Evolutionary conservation across 495 filamentous ascomycete genomes (phyloP), one percentile per base, ranked within the genome.

Genomic region (Lophium mytilinum): DNA sequence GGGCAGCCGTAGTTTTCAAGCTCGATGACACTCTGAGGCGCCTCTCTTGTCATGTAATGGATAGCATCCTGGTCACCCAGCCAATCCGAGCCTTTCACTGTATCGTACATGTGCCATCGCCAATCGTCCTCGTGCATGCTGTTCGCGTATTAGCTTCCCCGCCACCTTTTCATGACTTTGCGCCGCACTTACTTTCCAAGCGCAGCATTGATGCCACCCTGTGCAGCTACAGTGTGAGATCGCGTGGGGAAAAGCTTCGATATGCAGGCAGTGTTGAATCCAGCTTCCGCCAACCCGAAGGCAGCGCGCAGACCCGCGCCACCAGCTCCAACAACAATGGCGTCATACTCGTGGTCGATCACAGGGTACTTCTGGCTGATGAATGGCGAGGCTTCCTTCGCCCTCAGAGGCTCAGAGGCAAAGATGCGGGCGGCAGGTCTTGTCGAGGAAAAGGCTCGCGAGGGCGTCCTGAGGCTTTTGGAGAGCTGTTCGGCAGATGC

Each of bases 31-130:
- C 85, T 89, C 51, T 84, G 82, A 21, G 92, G 90, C 18, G 92
- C 92, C 73, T 96, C 93, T 59, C 90, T 81, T 59, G 92, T 96
- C 92, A 97, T 97, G 77, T 97, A 97, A 74, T 97, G 92, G 69
- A 97, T 97, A 50, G 92, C 92, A 75, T 97, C 92, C 76, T 97
- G 92, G 75, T 97, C 92, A 71, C 92, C 92, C 35, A 97, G 81
- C 92, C 92, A 97, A 79, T 97, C 92, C 53, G 88, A 94, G 66
- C 92, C 92, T 78, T 97, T 97, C 59, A 97, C 92, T 46, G 92
- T 97, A 74, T 97, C 92, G 79, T 96, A 97, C 92, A 96, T 96
- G 78, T 97, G 92, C 92, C 92, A 96, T 73, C 92, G 85, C 92
- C 92, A 97, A 78, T 97, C 92, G 72, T 97, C 92, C 69, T 82